phyloP scores from a whole-genome alignment of 2,329 filamentous ascomycete genomes.

The Paecilomyces dactylethromorphus region DNA sequence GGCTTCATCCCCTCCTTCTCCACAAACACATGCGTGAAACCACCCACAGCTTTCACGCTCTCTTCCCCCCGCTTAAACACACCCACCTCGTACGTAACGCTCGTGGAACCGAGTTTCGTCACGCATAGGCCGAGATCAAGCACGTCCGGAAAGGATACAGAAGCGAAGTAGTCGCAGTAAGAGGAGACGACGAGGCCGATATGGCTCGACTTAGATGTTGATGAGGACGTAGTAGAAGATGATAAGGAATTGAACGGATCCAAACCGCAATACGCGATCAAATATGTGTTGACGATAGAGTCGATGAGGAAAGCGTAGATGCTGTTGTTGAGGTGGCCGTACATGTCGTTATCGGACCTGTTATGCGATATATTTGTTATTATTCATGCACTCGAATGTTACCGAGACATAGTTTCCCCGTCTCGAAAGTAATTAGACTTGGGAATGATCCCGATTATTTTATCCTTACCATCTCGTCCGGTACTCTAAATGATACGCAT shows the following conservation, averaged over 20 bases:
- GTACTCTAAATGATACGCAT: constrained; percentile 72
- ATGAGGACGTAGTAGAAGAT: constrained; percentile 24
- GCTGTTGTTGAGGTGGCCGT: constrained; percentile 86
- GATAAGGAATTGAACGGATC: constrained; percentile 63
- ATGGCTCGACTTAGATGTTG: constrained; percentile 34
- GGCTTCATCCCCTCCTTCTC: constrained; percentile 65
- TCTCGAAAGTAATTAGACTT: neutral
- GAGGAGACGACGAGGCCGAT: constrained; percentile 82
- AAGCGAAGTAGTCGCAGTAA: constrained; percentile 77
- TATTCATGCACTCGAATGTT: neutral
- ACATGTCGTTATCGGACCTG: constrained; percentile 93
- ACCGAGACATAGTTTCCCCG: no score
- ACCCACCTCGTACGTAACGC: constrained; percentile 83
- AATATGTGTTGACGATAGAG: constrained; percentile 81
- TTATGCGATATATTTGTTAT: neutral
- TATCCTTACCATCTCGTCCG: constrained; percentile 68
- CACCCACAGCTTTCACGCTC: constrained; percentile 73
- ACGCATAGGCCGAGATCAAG: constrained; percentile 78
- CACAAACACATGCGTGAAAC: constrained; percentile 86
- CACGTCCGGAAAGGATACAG: constrained; percentile 72
- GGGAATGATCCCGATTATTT: no score
- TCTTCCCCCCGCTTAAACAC: constrained; percentile 72
- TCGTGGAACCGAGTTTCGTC: constrained; percentile 75
- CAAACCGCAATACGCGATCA: constrained; percentile 71
- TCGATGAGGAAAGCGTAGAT: constrained; percentile 85